Evolutionary conservation across 2,329 filamentous ascomycete species (phyloP).

Genomic region (Aspergillus fischeri): DNA sequence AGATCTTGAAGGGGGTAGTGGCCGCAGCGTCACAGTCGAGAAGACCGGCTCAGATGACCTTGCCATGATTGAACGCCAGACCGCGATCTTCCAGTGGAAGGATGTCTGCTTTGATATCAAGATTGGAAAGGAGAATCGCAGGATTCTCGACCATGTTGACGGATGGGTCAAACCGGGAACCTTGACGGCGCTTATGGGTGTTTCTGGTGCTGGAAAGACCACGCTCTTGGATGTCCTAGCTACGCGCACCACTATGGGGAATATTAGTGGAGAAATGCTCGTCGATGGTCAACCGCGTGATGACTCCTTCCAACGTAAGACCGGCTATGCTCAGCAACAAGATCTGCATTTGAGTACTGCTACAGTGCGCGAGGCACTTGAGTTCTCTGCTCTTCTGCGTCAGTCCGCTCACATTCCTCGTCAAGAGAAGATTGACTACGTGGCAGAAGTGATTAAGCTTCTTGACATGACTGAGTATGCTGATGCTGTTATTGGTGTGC

Average conservation of each 20-base stretch:
- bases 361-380: slow-evolving; percentile 79
- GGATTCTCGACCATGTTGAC: slow-evolving; percentile 47
- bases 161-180: slow-evolving; percentile 53
- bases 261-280: slow-evolving; percentile 61
- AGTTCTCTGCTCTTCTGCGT: slow-evolving; percentile 78
- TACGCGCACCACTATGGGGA: slow-evolving; percentile 55
- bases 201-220: slow-evolving; percentile 58
- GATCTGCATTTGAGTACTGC: slow-evolving; percentile 75
- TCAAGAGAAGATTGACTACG: slow-evolving; percentile 75
- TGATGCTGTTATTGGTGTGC: slow-evolving; percentile 82
- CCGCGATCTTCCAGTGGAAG: slow-evolving; percentile 63
- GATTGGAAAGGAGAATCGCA: slow-evolving; percentile 42
- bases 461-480: slow-evolving; percentile 84
- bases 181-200: slow-evolving; percentile 56
- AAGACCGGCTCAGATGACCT: neutral
- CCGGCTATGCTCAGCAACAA: slow-evolving; percentile 64
- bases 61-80: slow-evolving; percentile 54
- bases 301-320: slow-evolving; percentile 58
- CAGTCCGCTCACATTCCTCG: slow-evolving; percentile 67
- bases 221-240: slow-evolving; percentile 56
- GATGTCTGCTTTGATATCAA: slow-evolving; percentile 46
- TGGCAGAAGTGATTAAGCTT: slow-evolving; percentile 69
- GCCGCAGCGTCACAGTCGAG: neutral
- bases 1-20: slow-evolving; percentile 2
- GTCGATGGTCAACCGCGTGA: slow-evolving; percentile 57